phyloP scores from a whole-genome alignment of 2,329 filamentous ascomycete species.

The Microdochium nivale region DNA sequence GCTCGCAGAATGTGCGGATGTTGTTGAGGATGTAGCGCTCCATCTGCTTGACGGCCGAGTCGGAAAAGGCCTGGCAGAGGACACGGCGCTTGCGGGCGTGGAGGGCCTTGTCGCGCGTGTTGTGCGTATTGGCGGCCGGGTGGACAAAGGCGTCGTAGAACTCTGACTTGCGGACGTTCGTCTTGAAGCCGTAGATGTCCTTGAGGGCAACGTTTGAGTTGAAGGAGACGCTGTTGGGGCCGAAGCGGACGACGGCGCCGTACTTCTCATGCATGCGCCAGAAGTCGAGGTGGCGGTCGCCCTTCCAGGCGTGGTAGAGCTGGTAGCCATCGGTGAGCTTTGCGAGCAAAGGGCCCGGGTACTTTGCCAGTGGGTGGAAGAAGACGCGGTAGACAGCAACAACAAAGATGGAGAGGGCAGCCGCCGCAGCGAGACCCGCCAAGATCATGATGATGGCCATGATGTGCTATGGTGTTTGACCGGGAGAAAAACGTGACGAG shows the following conservation, averaged over 20 bases:
- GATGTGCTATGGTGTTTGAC: not conserved
- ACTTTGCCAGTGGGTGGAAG: slow-evolving; percentile 56
- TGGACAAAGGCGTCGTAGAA: slow-evolving; percentile 70
- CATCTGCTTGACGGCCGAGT: slow-evolving; percentile 57
- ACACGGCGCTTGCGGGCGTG: slow-evolving; percentile 66
- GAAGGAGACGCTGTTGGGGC: slow-evolving; percentile 69
- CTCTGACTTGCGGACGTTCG: slow-evolving; percentile 58
- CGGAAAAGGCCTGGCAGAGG: slow-evolving; percentile 63
- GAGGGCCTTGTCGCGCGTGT: slow-evolving; percentile 56
- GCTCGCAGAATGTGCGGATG: slow-evolving; percentile 56
- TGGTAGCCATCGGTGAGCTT: slow-evolving; percentile 57
- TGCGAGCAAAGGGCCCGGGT: slow-evolving; percentile 55
- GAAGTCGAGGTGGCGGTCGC: slow-evolving; percentile 66
- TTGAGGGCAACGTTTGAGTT: slow-evolving; percentile 63
- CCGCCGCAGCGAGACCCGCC: not conserved
- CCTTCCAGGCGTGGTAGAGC: slow-evolving; percentile 67
- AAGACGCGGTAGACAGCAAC: slow-evolving; percentile 43
- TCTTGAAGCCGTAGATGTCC: slow-evolving; percentile 55
- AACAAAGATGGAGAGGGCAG: not conserved
- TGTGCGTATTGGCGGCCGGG: slow-evolving; percentile 65
- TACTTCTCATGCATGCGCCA: slow-evolving; percentile 64
- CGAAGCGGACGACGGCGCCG: slow-evolving; percentile 67
- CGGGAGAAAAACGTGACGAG: not conserved
- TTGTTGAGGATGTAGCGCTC: slow-evolving; percentile 59
- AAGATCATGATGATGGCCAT: not conserved